Evolutionary conservation across 148 eudicot genomes (phyloP).

Genomic region (Diospyros kaki): DNA sequence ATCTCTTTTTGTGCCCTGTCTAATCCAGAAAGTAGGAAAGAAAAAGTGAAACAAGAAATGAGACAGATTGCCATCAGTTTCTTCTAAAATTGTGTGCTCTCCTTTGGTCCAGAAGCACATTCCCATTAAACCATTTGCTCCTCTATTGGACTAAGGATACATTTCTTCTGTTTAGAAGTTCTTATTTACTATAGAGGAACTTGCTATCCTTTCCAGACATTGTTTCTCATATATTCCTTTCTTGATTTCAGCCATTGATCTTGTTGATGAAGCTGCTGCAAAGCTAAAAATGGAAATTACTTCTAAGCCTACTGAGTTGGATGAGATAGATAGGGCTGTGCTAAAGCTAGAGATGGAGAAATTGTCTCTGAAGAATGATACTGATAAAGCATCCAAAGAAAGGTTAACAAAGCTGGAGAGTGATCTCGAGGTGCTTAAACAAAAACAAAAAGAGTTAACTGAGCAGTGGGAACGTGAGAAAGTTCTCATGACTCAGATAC

Average conservation of each 20-base stretch:
- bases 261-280: conserved; percentile 98
- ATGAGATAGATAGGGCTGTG: conserved; percentile 87
- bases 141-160: neutral
- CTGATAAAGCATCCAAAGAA: conserved; percentile 31
- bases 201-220: neutral
- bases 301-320: conserved; percentile 93
- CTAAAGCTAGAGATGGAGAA: conserved; percentile 50
- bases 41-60: neutral
- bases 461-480: conserved; percentile 34
- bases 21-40: neutral
- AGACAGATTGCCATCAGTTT: neutral
- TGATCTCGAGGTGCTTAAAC: conserved; percentile 16
- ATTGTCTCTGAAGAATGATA: conserved; percentile 26
- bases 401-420: conserved; percentile 24
- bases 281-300: conserved; percentile 99
- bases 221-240: neutral
- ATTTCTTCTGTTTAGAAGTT: conserved; percentile 1
- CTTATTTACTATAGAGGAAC: neutral
- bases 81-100: neutral
- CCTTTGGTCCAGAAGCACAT: neutral
- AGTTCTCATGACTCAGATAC: conserved; percentile 27
- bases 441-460: conserved; percentile 24
- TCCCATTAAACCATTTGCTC: neutral
- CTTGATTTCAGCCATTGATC: conserved; percentile 74
- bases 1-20: neutral